Conservation (phyloP, 257 asterid species). For the Pogostemon cablin region DNA sequence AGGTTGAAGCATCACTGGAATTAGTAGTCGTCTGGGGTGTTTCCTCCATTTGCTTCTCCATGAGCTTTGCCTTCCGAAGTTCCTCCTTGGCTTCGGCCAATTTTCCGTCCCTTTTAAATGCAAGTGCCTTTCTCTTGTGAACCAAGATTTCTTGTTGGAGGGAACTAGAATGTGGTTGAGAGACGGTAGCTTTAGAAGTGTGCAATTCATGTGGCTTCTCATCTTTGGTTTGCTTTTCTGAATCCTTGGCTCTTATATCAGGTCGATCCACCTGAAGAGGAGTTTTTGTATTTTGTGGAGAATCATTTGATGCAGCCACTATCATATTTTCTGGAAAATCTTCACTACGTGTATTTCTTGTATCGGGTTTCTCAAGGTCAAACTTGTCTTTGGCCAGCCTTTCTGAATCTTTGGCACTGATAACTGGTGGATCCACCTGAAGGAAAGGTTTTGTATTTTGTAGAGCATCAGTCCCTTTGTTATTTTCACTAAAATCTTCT, state of each 20-base stretch:
- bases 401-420: conserved; percentile 32
- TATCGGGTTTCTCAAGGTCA: not conserved
- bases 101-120: conserved; percentile 89
- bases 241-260: conserved; percentile 30
- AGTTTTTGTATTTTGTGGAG: conserved; percentile 32
- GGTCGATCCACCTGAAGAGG: conserved; percentile 32
- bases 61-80: conserved; percentile 77
- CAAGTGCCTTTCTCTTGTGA: conserved; percentile 79
- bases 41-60: conserved; percentile 64
- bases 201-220: conserved; percentile 41
- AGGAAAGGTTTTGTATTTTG: conserved; percentile 30
- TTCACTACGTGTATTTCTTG: conserved; percentile 1
- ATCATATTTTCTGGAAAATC: conserved; percentile 35
- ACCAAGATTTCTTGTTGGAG: conserved; percentile 65
- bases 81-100: conserved; percentile 94
- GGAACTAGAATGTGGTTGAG: conserved; percentile 43
- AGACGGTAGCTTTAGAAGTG: conserved; percentile 35
- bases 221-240: conserved; percentile 26
- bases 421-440: conserved; percentile 35
- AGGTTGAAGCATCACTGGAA: conserved; percentile 39
- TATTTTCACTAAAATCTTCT: conserved; percentile 39
- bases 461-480: conserved; percentile 30
- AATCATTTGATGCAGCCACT: conserved; percentile 23
- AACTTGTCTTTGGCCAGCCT: conserved; percentile 28
- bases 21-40: conserved; percentile 39